phyloP scores from a whole-genome alignment of 2,329 filamentous ascomycete genomes.

The Pseudogymnoascus sp. region DNA sequence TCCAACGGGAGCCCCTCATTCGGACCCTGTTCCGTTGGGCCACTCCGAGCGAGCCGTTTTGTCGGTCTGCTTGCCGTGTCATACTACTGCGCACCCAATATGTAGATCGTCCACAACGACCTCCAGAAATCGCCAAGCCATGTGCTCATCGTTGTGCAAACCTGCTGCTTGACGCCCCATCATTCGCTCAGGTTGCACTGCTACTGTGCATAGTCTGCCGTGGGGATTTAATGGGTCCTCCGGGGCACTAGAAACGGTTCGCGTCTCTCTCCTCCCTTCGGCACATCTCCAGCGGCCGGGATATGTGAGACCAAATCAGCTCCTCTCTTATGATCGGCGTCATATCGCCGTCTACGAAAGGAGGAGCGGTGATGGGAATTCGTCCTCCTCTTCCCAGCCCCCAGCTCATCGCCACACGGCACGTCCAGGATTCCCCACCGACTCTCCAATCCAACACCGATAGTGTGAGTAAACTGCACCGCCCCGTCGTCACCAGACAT shows the following conservation, averaged over 20 bases:
- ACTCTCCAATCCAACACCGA: not conserved
- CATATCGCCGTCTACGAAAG: not conserved
- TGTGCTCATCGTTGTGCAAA: not conserved
- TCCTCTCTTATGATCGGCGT: not conserved
- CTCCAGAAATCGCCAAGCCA: not conserved
- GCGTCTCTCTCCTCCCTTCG: not conserved
- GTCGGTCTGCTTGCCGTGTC: not conserved
- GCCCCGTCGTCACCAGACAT: constrained; percentile 2
- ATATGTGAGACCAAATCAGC: not conserved
- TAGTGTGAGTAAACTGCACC: not conserved
- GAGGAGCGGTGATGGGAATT: not conserved
- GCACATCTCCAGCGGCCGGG: not conserved
- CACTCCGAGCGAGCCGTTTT: not conserved
- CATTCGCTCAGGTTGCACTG: not conserved
- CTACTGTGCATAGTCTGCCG: not conserved
- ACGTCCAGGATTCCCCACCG: not conserved
- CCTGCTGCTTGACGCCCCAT: not conserved
- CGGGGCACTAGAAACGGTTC: not conserved
- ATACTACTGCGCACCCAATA: not conserved
- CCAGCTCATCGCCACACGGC: constrained; percentile 3
- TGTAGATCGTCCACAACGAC: not conserved
- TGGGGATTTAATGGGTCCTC: not conserved
- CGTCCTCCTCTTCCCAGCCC: not conserved
- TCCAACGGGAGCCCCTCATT: constrained; percentile 3
- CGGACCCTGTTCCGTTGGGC: not conserved